Evolutionary conservation across 306 rosid species (phyloP).

Genomic region (Myrica gale): DNA sequence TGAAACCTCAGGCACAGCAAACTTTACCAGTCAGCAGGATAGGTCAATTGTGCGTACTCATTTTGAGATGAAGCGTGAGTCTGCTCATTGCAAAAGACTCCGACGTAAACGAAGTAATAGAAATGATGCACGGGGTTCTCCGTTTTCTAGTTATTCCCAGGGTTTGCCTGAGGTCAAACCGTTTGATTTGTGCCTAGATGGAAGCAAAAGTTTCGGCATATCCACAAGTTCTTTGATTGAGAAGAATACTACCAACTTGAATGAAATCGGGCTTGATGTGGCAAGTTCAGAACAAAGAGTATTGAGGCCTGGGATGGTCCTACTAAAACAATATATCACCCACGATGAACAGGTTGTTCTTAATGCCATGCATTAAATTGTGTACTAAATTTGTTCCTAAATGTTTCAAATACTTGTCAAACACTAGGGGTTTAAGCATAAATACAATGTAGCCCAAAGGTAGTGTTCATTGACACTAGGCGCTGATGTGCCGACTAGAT

Average conservation of each 20-base stretch:
- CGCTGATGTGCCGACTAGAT: background rate
- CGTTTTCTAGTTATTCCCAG: background rate
- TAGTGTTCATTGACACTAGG: no score
- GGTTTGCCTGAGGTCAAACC: conserved; percentile 20
- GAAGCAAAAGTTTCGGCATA: conserved; percentile 7
- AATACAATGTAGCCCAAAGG: background rate
- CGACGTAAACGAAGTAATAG: background rate
- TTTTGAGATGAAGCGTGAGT: conserved; percentile 26
- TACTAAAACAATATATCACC: conserved; percentile 43
- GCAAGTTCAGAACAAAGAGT: conserved; percentile 4
- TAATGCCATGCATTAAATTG: conserved; percentile 2
- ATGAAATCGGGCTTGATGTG: background rate
- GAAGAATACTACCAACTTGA: conserved; percentile 13
- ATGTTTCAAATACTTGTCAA: background rate
- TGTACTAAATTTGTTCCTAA: background rate
- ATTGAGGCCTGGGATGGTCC: conserved; percentile 67
- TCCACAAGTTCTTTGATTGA: background rate
- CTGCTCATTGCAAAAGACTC: background rate
- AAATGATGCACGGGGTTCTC: background rate
- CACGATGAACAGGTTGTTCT: conserved; percentile 46
- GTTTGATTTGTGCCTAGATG: conserved; percentile 44
- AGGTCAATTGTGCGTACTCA: conserved; percentile 20
- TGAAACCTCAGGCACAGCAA: background rate
- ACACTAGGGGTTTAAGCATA: background rate
- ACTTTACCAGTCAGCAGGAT: background rate